phyloP scores from a whole-genome alignment of 192 early-diverging fungal species.

The Entophlyctis luteolus region DNA sequence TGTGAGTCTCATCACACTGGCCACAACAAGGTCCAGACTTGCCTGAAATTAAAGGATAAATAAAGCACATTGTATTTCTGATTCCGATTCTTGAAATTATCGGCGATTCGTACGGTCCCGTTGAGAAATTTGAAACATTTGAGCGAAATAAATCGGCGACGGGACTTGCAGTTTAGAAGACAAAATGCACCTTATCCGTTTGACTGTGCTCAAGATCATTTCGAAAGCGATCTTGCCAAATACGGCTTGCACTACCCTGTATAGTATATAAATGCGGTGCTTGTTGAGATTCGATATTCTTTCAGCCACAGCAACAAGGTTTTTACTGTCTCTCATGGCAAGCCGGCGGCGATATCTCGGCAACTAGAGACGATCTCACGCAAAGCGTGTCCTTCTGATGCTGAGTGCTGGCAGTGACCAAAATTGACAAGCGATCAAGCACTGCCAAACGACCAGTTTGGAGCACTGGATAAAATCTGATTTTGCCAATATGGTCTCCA shows the following conservation, averaged over 20 bases:
- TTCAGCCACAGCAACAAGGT: too few relatives aligned
- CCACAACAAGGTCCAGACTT: constrained; percentile 7
- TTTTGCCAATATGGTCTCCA: too few relatives aligned
- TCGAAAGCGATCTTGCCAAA: neutral
- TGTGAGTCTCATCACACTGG: constrained; percentile 15
- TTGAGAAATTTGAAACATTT: neutral
- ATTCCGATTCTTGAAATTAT: neutral
- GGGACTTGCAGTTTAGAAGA: constrained; percentile 14
- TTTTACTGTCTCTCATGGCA: too few relatives aligned
- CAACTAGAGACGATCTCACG: too few relatives aligned
- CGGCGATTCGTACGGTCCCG: neutral
- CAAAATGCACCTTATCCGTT: neutral
- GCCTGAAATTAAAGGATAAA: constrained; percentile 34
- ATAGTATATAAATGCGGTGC: too few relatives aligned
- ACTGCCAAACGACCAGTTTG: too few relatives aligned
- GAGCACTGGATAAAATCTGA: too few relatives aligned
- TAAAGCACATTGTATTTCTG: constrained; percentile 4
- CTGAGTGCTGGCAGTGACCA: too few relatives aligned
- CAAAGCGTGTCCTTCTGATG: too few relatives aligned
- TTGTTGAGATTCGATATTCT: too few relatives aligned
- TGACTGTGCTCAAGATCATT: neutral
- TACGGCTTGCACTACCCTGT: neutral
- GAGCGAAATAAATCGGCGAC: constrained; percentile 19
- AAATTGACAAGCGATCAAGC: too few relatives aligned
- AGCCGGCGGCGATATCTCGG: too few relatives aligned